These are phyloP conservation scores for Agrocybe chaxingu DNA, from an alignment of 768 basidiomycete genomes.

Conservation along the genomic window DNA sequence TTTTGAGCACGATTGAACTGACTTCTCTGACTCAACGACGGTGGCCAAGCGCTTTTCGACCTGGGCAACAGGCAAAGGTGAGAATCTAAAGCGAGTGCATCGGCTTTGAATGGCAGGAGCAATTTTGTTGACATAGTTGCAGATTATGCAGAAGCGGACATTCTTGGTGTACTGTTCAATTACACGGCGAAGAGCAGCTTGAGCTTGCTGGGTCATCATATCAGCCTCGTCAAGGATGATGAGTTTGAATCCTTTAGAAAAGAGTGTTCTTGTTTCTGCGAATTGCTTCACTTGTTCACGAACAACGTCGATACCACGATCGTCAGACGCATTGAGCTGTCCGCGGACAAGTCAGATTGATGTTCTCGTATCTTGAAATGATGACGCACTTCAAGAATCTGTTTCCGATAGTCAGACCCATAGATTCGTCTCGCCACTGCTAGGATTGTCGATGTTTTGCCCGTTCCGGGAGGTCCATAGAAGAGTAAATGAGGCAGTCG, in stretches of 20 bases:
- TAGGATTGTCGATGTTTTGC: constrained; percentile 96
- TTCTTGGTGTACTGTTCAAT: constrained; percentile 99
- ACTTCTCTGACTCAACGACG: constrained; percentile 87
- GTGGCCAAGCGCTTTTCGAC: constrained; percentile 78
- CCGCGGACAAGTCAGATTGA: neutral
- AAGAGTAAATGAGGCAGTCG: constrained; percentile 92
- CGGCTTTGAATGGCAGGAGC: constrained; percentile 97
- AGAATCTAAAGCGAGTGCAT: constrained; percentile 96
- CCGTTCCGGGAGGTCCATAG: constrained; percentile 97
- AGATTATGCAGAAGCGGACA: constrained; percentile 98
- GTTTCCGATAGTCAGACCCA: constrained; percentile 79
- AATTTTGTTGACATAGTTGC: constrained; percentile 99
- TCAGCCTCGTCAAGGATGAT: constrained; percentile 99
- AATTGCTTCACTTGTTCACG: constrained; percentile 99
- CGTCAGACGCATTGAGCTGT: constrained; percentile 96
- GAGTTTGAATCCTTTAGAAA: constrained; percentile 92
- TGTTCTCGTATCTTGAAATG: neutral
- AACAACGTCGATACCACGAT: constrained; percentile 97
- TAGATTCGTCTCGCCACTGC: constrained; percentile 96
- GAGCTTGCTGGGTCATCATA: constrained; percentile 99
- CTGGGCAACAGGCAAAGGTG: constrained; percentile 81
- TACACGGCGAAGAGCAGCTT: constrained; percentile 92
- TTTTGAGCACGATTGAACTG: constrained; percentile 17
- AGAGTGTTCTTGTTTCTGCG: constrained; percentile 90
- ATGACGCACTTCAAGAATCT: constrained; percentile 81